Percentiles rank a stretch among this genome's conserved stretches.
These are phyloP conservation scores for Sinapis alba DNA, from an alignment of 441 rosid genomes.

Conservation along the genomic window DNA sequence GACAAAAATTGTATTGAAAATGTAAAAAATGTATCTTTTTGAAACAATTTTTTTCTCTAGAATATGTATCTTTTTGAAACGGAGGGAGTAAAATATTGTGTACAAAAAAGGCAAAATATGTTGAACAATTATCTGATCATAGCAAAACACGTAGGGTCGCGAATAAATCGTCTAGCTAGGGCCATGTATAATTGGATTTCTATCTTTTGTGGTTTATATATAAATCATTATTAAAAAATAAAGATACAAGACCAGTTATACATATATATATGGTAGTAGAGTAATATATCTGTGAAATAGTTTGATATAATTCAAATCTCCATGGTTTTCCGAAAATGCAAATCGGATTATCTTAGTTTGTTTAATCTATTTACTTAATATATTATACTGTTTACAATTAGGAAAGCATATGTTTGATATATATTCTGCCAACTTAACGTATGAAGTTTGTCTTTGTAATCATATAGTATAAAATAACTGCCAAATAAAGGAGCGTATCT, in stretches of 20 bases:
- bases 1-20: no score
- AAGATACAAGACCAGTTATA: background rate
- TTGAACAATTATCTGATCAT: slow-evolving; percentile 13
- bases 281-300: background rate
- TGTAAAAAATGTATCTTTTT: no score
- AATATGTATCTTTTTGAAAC: no score
- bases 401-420: background rate
- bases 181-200: background rate
- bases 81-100: background rate
- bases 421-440: background rate
- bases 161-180: background rate
- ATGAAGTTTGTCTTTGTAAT: background rate
- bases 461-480: background rate
- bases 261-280: background rate
- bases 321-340: background rate
- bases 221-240: background rate
- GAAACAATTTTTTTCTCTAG: no score
- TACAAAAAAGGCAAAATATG: background rate
- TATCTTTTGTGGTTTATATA: background rate
- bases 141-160: slow-evolving; percentile 27
- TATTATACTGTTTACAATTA: background rate
- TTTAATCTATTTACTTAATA: background rate
- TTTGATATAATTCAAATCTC: background rate
- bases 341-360: background rate
- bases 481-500: background rate